Evolutionary conservation across 2,329 filamentous ascomycete species (phyloP).

Genomic region (Bipolaris gigantea): DNA sequence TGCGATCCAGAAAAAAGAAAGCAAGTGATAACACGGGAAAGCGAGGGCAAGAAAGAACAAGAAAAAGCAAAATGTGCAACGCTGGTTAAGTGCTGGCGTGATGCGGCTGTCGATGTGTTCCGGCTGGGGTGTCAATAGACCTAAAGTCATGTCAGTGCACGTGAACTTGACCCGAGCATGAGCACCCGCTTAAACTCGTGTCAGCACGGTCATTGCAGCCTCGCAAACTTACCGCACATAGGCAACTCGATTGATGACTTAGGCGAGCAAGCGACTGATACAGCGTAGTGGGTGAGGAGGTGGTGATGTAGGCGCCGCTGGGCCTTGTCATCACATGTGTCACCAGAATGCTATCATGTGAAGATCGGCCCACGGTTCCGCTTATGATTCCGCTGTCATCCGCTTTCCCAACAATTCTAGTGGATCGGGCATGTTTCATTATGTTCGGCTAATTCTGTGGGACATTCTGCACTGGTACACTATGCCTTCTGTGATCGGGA

Average conservation of each 20-base stretch:
- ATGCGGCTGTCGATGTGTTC: conserved; percentile 24
- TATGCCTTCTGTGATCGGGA: conserved; percentile 16
- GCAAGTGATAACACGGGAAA: conserved; percentile 2
- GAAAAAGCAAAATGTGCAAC: conserved; percentile 5
- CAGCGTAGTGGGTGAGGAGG: conserved; percentile 12
- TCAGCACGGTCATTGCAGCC: conserved; percentile 10
- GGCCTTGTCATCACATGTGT: conserved; percentile 13
- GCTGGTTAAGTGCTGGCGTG: conserved; percentile 12
- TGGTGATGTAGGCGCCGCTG: conserved; percentile 13
- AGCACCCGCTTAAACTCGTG: conserved; percentile 20
- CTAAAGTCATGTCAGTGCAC: conserved; percentile 27
- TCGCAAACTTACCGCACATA: conserved; percentile 33
- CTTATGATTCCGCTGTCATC: conserved; percentile 18
- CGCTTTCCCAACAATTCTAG: conserved; percentile 18
- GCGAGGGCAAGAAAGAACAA: conserved; percentile 14
- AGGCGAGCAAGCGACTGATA: conserved; percentile 7
- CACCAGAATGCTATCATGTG: conserved; percentile 30
- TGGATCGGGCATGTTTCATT: conserved; percentile 27
- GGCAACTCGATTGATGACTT: conserved; percentile 17
- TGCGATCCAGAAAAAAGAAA: conserved; percentile 10
- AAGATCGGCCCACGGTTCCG: conserved; percentile 27
- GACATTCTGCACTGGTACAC: conserved; percentile 18
- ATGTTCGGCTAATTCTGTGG: conserved; percentile 25
- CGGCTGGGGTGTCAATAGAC: conserved; percentile 26
- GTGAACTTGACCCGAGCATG: conserved; percentile 21